phyloP scores from a whole-genome alignment of 2,329 filamentous ascomycete species.

The Penicillium psychrosexuale region DNA sequence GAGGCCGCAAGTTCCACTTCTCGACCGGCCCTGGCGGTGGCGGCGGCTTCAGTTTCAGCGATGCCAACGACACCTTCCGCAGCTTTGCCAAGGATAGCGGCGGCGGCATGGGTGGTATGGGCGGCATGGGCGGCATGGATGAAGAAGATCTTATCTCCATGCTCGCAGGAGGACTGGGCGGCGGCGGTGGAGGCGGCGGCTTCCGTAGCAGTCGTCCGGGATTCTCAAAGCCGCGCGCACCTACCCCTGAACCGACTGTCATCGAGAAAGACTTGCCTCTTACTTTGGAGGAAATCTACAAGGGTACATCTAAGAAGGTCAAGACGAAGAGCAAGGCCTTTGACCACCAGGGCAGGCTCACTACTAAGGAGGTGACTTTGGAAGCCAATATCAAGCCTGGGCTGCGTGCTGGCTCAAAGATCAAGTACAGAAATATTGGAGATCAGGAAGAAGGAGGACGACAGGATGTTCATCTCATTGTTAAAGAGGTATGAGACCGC shows the following conservation, averaged over 20 bases:
- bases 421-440: slow-evolving; percentile 96
- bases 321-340: slow-evolving; percentile 97
- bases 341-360: slow-evolving; percentile 77
- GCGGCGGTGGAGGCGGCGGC: slow-evolving; percentile 36
- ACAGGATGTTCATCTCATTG: slow-evolving; percentile 91
- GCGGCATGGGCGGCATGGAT: slow-evolving; percentile 48
- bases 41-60: slow-evolving; percentile 77
- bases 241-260: slow-evolving; percentile 81
- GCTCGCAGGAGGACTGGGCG: slow-evolving; percentile 41
- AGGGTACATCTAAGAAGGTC: slow-evolving; percentile 90
- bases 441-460: slow-evolving; percentile 95
- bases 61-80: slow-evolving; percentile 78
- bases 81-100: slow-evolving; percentile 69
- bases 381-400: slow-evolving; percentile 95
- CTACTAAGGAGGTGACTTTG: slow-evolving; percentile 81
- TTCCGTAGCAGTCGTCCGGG: slow-evolving; percentile 29
- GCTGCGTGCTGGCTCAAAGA: slow-evolving; percentile 94
- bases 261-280: slow-evolving; percentile 81
- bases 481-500: slow-evolving; percentile 72
- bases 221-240: slow-evolving; percentile 32
- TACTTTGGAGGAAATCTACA: slow-evolving; percentile 83
- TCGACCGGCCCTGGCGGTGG: slow-evolving; percentile 49
- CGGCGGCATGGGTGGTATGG: slow-evolving; percentile 44
- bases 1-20: slow-evolving; percentile 48
- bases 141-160: slow-evolving; percentile 57